These are phyloP conservation scores for Yamadazyma paraphyllophila DNA, from an alignment of 805 yeast genomes.

Conservation along the genomic window DNA sequence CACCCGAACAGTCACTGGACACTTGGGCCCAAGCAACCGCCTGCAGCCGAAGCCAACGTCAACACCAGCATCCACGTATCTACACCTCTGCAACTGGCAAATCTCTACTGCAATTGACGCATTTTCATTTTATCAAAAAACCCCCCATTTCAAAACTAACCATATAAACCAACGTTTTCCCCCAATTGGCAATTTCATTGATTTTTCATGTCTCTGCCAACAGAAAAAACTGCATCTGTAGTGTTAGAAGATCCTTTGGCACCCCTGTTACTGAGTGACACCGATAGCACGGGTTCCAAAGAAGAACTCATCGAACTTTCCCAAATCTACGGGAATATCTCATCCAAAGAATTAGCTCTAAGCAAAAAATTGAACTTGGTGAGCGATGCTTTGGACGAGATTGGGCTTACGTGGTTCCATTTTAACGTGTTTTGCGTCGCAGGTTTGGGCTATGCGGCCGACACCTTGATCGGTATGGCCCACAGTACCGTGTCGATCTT, in stretches of 20 bases:
- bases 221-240: background rate
- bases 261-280: background rate
- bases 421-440: slow-evolving; percentile 48
- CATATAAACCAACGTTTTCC: too few relatives aligned
- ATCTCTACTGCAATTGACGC: too few relatives aligned
- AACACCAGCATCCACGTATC: too few relatives aligned
- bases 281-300: background rate
- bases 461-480: slow-evolving; percentile 49
- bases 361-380: slow-evolving; percentile 26
- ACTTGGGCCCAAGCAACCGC: too few relatives aligned
- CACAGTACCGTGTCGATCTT: slow-evolving; percentile 47
- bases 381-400: slow-evolving; percentile 33
- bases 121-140: too few relatives aligned
- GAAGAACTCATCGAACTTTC: background rate
- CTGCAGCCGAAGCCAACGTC: too few relatives aligned
- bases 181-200: too few relatives aligned
- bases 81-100: too few relatives aligned
- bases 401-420: slow-evolving; percentile 54
- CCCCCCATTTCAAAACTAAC: too few relatives aligned
- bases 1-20: too few relatives aligned
- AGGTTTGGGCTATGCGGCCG: slow-evolving; percentile 58
- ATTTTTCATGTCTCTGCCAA: background rate
- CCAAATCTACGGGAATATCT: slow-evolving; percentile 1
- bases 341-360: background rate
- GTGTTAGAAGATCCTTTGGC: background rate